Conservation (phyloP, 2,329 filamentous ascomycete species). For the Cercospora sesami region DNA sequence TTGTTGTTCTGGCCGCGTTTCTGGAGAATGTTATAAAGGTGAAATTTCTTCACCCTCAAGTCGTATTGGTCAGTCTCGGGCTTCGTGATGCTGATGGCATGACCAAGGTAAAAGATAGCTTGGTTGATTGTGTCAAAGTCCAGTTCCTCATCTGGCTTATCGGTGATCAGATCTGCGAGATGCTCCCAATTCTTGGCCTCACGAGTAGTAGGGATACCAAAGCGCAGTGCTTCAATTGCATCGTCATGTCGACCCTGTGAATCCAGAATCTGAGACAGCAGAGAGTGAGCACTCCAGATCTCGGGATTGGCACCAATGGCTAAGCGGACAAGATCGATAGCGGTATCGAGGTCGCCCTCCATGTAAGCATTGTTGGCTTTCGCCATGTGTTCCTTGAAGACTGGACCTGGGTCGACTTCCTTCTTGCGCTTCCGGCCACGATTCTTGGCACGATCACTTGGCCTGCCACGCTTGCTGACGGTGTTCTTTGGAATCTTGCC, state of each 20-base stretch:
- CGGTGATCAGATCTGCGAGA: constrained; percentile 56
- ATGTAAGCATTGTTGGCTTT: constrained; percentile 69
- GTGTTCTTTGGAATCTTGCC: constrained; percentile 18
- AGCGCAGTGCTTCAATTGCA: constrained; percentile 57
- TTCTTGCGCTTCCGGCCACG: constrained; percentile 47
- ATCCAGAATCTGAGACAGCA: constrained; percentile 60
- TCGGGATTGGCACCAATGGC: constrained; percentile 61
- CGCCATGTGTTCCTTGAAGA: constrained; percentile 68
- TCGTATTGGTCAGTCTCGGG: constrained; percentile 32
- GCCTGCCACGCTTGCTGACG: constrained; percentile 13
- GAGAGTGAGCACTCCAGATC: constrained; percentile 61
- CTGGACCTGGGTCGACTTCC: constrained; percentile 66
- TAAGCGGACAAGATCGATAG: constrained; percentile 53
- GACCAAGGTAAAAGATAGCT: constrained; percentile 55
- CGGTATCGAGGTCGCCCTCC: constrained; percentile 59
- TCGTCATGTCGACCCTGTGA: constrained; percentile 58
- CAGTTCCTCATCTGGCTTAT: constrained; percentile 47
- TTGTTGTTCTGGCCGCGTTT: constrained; percentile 43
- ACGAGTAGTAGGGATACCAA: constrained; percentile 58
- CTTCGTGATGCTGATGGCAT: constrained; percentile 56
- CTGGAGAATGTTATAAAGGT: constrained; percentile 53
- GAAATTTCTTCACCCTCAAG: constrained; percentile 58
- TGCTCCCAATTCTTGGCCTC: constrained; percentile 59
- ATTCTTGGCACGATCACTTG: constrained; percentile 30
- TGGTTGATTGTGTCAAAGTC: constrained; percentile 42